phyloP scores from a whole-genome alignment of 225 moss, liverwort and hornwort genomes.

The Lunularia cruciata region DNA sequence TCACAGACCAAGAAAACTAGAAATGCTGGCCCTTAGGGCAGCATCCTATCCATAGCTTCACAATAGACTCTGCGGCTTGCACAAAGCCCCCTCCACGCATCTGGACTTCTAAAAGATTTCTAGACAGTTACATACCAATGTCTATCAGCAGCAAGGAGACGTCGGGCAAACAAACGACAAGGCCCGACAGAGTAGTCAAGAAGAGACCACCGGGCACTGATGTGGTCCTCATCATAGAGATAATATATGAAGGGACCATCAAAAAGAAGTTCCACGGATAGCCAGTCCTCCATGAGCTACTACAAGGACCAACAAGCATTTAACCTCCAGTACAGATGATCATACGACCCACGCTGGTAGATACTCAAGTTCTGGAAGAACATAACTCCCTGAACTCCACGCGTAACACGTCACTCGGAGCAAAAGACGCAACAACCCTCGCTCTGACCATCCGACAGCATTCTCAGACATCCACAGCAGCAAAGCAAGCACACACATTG shows the following conservation, averaged over 20 bases:
- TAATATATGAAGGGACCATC: background rate
- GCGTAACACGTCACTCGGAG: background rate
- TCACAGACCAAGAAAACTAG: background rate
- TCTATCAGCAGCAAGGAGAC: background rate
- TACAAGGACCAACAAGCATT: background rate
- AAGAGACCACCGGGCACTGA: background rate
- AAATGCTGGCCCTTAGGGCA: background rate
- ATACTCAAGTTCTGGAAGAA: background rate
- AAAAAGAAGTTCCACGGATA: background rate
- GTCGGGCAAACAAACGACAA: background rate
- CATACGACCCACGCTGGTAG: background rate
- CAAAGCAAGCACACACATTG: background rate
- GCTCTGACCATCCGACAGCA: conserved; percentile 1
- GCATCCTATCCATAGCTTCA: background rate
- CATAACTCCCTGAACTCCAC: background rate
- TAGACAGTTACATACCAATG: background rate
- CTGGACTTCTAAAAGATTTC: background rate
- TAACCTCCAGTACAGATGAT: background rate
- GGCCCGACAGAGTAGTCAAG: background rate
- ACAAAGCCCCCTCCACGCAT: background rate
- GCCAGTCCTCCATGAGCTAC: background rate
- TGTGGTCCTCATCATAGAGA: background rate
- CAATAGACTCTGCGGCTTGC: background rate
- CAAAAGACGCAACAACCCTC: background rate
- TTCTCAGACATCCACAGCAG: background rate